These are phyloP conservation scores for Helicocarpus griseus DNA, from an alignment of 2,329 filamentous ascomycete species.

Conservation along the genomic window DNA sequence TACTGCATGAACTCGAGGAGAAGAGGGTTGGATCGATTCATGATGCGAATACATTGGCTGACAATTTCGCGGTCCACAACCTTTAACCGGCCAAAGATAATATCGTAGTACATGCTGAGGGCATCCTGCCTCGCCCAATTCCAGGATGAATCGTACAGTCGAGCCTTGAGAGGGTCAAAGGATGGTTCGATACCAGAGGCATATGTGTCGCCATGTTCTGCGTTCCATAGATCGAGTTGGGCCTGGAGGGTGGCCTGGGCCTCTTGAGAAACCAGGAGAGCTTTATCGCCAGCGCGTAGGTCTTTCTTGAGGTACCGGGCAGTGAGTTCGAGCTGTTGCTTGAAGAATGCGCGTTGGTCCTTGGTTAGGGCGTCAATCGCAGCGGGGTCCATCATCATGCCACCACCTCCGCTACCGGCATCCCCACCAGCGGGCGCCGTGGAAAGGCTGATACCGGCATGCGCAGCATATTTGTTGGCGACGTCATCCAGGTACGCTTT, in stretches of 20 bases:
- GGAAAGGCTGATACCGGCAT: constrained; percentile 73
- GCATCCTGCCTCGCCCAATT: constrained; percentile 98
- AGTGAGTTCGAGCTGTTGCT: constrained; percentile 92
- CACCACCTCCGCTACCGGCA: constrained; percentile 57
- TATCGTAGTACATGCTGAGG: constrained; percentile 97
- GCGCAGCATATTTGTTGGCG: constrained; percentile 77
- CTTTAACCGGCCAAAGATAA: constrained; percentile 91
- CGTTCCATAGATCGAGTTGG: constrained; percentile 88
- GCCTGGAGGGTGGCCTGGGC: constrained; percentile 80
- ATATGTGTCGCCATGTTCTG: constrained; percentile 95
- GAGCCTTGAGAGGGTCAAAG: constrained; percentile 87
- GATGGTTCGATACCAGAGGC: constrained; percentile 87
- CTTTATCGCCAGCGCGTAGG: constrained; percentile 91
- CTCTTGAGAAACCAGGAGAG: constrained; percentile 73
- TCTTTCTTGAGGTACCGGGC: constrained; percentile 97
- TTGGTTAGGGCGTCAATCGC: constrained; percentile 95
- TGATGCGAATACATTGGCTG: constrained; percentile 95
- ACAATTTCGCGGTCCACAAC: constrained; percentile 95
- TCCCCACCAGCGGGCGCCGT: constrained; percentile 62
- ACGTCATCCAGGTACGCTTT: constrained; percentile 87
- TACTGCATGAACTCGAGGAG: constrained; percentile 99
- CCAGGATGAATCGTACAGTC: constrained; percentile 96
- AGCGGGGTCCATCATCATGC: constrained; percentile 99
- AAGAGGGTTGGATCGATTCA: constrained; percentile 96
- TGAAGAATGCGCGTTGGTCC: constrained; percentile 90